Percentiles rank a stretch among this genome's conserved stretches.
phyloP scores from a whole-genome alignment of 2,329 filamentous ascomycete genomes.

The Pyrenophora seminiperda region DNA sequence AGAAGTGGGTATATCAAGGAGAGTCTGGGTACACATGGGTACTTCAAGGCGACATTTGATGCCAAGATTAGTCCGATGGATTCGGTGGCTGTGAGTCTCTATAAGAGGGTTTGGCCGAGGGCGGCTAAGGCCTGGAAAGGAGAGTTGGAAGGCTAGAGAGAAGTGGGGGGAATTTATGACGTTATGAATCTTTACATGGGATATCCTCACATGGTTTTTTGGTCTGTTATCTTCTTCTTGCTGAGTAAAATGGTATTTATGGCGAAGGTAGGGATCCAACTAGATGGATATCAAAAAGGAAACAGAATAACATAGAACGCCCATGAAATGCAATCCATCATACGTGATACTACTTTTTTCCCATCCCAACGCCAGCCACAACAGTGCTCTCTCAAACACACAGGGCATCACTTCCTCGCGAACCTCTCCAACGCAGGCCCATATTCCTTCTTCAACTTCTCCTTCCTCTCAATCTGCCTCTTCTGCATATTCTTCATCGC shows the following conservation, averaged over 20 bases:
- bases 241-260: not conserved
- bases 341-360: not conserved
- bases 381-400: too few species aligned
- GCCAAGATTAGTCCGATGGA: conserved; percentile 95
- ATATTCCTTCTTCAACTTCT: conserved; percentile 69
- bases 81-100: conserved; percentile 79
- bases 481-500: conserved; percentile 62
- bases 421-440: conserved; percentile 88
- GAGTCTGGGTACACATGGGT: conserved; percentile 93
- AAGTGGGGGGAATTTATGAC: conserved; percentile 11
- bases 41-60: conserved; percentile 99
- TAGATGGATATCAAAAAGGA: too few species aligned
- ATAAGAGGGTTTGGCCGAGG: conserved; percentile 67
- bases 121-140: conserved; percentile 58
- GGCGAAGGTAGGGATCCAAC: too few species aligned
- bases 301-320: not conserved
- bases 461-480: conserved; percentile 33
- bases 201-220: conserved; percentile 23
- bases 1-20: conserved; percentile 93
- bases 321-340: not conserved
- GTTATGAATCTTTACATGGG: conserved; percentile 28
- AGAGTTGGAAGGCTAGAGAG: conserved; percentile 10
- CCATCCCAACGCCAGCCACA: too few species aligned
- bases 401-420: conserved; percentile 68
- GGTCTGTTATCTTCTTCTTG: not conserved